Base-by-base conservation (phyloP, 2,329 filamentous ascomycete species). In the Clarireedia homoeocarpa region DNA sequence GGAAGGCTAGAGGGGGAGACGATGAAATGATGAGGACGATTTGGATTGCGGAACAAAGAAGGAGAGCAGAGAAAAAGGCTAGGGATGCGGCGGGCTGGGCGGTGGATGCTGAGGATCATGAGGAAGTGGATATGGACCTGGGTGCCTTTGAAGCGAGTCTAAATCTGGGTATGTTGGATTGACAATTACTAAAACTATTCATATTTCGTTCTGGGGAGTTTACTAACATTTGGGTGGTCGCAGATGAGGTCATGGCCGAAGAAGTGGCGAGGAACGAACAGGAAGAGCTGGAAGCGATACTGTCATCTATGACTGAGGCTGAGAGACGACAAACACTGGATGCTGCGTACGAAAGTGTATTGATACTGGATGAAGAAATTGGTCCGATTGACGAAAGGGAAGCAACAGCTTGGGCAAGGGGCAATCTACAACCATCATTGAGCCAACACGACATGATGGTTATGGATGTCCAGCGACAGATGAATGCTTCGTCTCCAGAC, bases 1-100 rank as follows among this genome's bases (percentile, higher is more conserved):
- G 83, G 77, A 75, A 80, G 63, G 74, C 77, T 51, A 74, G 84
- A 61, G 82, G 83, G 26, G 82, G 84, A 2, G 83, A 86, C 63
- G 82, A 85, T 63, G 79, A 81, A 66, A 70, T 73, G 57, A 68
- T 73, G 67, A 62, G 72, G 51, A 63, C 67, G 47, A 68, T 73
- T 47, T 73, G 70, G 65, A 61, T 73, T 40, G 66, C 67, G 7
- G 72, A 74, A 52, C 67, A 71, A 62, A 69, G 66, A 46, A 57
- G 70, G 40, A 63, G 67, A 60, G 63, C 67, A 51, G 69, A 69
- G 45, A 63, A 57, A 51, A 62, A 64, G 46, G 63, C 65, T 48
- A 63, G 63, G 48, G 66, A 68, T 42, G 68, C 68, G 10, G 56
- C 61, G 51, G 63, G 59, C 6, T 48, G 26, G 64, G 47, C 47